Conservation (phyloP, 2,329 filamentous ascomycete genomes). For the Apiospora phragmitis region DNA sequence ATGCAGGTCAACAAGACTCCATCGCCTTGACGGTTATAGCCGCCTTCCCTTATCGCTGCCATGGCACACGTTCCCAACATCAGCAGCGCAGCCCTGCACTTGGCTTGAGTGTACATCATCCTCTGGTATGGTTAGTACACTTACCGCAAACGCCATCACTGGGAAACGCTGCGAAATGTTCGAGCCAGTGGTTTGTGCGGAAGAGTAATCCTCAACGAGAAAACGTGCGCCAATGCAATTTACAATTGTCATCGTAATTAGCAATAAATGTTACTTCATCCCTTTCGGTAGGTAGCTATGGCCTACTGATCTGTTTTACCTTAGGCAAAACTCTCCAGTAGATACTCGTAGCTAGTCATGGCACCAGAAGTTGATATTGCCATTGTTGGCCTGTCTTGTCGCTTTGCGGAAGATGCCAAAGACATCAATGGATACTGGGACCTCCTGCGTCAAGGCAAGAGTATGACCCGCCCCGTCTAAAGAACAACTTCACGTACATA, state of each 20-base stretch:
- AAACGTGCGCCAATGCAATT: neutral
- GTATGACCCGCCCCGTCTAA: slow-evolving; percentile 24
- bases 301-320: neutral
- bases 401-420: slow-evolving; percentile 30
- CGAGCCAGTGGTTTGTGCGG: neutral
- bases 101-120: neutral
- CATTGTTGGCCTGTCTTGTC: slow-evolving; percentile 35
- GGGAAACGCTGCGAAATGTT: neutral
- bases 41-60: neutral
- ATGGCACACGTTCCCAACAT: neutral
- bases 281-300: neutral
- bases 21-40: neutral
- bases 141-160: neutral
- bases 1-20: neutral
- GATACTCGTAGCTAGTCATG: neutral
- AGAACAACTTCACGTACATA: slow-evolving; percentile 21
- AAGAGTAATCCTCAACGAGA: neutral
- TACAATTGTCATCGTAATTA: neutral
- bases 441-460: slow-evolving; percentile 29
- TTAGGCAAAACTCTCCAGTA: neutral
- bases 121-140: neutral
- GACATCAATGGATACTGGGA: slow-evolving; percentile 32
- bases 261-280: neutral
- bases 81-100: neutral
- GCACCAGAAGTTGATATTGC: slow-evolving; percentile 26